Evolutionary conservation across 2,329 filamentous ascomycete species (phyloP).

Genomic region (Coniochaeta ligniaria): DNA sequence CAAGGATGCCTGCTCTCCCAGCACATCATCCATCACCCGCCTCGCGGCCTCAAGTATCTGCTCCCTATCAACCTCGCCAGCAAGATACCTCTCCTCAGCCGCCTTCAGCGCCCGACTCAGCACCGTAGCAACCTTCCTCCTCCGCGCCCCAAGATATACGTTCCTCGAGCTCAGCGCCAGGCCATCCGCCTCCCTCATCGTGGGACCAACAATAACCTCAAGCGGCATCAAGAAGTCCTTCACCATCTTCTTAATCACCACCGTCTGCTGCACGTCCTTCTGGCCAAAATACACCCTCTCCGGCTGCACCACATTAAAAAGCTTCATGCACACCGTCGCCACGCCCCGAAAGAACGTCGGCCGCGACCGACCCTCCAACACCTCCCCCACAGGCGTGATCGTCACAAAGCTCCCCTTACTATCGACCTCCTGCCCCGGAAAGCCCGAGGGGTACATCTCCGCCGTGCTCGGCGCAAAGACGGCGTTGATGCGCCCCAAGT

Average conservation of each 20-base stretch:
- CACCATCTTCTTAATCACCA: slow-evolving; percentile 81
- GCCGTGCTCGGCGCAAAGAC: slow-evolving; percentile 79
- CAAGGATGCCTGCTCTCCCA: slow-evolving; percentile 56
- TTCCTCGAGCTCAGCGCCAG: slow-evolving; percentile 90
- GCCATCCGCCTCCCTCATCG: slow-evolving; percentile 70
- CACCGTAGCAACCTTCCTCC: slow-evolving; percentile 66
- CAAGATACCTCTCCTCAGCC: slow-evolving; percentile 60
- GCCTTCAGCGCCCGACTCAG: slow-evolving; percentile 62
- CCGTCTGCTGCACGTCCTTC: slow-evolving; percentile 95
- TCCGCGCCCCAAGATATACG: slow-evolving; percentile 75
- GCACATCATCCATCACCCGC: slow-evolving; percentile 45
- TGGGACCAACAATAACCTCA: slow-evolving; percentile 66
- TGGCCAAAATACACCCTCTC: slow-evolving; percentile 89
- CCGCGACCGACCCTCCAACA: slow-evolving; percentile 77
- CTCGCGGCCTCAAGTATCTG: slow-evolving; percentile 68
- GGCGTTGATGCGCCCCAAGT: slow-evolving; percentile 65
- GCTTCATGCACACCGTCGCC: slow-evolving; percentile 91
- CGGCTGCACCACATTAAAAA: slow-evolving; percentile 76
- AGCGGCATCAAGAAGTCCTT: slow-evolving; percentile 78
- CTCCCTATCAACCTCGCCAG: slow-evolving; percentile 45
- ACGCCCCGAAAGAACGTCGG: slow-evolving; percentile 97
- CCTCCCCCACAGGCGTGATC: slow-evolving; percentile 74
- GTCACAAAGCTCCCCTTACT: slow-evolving; percentile 85
- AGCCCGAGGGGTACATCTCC: slow-evolving; percentile 84
- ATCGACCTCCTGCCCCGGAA: slow-evolving; percentile 61